Evolutionary conservation across 495 filamentous ascomycete species (phyloP), one percentile per base, ranked within the genome.

Genomic region (Aspergillus biplanus): DNA sequence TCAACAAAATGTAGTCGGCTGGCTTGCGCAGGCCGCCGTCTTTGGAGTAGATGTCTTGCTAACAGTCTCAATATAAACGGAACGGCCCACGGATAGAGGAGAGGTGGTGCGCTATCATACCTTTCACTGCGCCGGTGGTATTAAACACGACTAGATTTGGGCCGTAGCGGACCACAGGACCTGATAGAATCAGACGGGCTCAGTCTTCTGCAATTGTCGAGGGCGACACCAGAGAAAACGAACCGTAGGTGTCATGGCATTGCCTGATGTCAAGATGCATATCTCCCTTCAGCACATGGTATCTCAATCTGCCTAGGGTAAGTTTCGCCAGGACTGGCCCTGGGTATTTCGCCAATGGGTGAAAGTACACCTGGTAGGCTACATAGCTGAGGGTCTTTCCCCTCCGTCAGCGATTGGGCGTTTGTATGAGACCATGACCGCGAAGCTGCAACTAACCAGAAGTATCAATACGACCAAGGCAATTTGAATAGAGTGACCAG

Each of bases 121-220:
- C 27, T 33, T 56, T 56, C 4, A 56, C 18, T 12, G 15, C 54
- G 1, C 34, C 18, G 12, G 18, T 35, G 5, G 54, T 21, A 35
- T 56, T 42, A 31, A 56, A 42, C 33, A 56, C 7, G 33, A 56
- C 16, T 27, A 33, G 16, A 21, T 44, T 56, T 1, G 54, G 54
- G 4, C 33, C 54, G n/a, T 56, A 56, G 0, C 54, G 54, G 15
- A 56, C 54, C 13, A 56, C 39, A 13, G n/a, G 15, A 4, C 54
- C 54, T 56, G n/a, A 4, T 44, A 44, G 2, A 2, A 27, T 27
- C 21, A 2, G 21, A 27, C n/a, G n/a, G 2, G 21, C 21, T 27
- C 21, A 27, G 21, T 2, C 21, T 27, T 27, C 21, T 27, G 21
- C 21, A 27, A 2, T 27, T 27, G 21, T 27, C 1, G 21, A 27